Base-by-base conservation (phyloP, 73 alveolate genomes). In the Blepharisma stoltei region DNA sequence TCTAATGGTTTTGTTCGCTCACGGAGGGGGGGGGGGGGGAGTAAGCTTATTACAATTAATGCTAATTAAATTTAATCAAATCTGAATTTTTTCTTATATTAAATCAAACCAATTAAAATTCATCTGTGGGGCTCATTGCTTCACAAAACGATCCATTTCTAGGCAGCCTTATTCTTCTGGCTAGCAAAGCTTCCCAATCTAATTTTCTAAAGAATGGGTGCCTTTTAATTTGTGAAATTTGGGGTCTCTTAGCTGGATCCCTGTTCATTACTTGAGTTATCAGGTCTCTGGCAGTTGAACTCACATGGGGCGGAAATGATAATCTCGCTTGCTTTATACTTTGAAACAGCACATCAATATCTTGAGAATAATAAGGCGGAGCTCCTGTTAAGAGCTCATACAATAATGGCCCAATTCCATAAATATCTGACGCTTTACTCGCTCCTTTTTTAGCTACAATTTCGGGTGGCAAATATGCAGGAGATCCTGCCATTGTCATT, bases 381-480 rank as follows among this genome's bases (percentile, higher is more conserved):
- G 85, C 89, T 6, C 99, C 99, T 4, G 95, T 97, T 41, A 96
- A 86, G 99, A 96, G 94, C 84, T 96, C 99, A 88, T 92, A 96
- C 77, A 96, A 90, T 20, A 95, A 83, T 49, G 91, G 95, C 1
- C 99, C 99, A 41, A 94, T 89, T 47, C 93, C 80, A 84, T 96
- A 96, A 93, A 97, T 92, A 77, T 96, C 99, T 9, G 95, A 95
- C 0, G 97, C 90, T 78, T 90, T 92, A 11, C 97, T 96, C 78
- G 93, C 95, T 6, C 98, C 99, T 38, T 82, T 60, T 79, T 96
- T 83, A 52, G 83, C 69, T 14, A 94, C 86, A 90, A 94, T 91
- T 82, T 96, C 99, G 27, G 99, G 99, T 6, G 99, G 96, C 55
- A 96, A 85, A 82, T 96, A 96, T 27, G 99, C 99, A 38, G 94